A percentile compares a stretch with the other conserved stretches of the same genome.
Conservation (phyloP, 345 rosid genomes). For the Moricandia moricandioides region DNA sequence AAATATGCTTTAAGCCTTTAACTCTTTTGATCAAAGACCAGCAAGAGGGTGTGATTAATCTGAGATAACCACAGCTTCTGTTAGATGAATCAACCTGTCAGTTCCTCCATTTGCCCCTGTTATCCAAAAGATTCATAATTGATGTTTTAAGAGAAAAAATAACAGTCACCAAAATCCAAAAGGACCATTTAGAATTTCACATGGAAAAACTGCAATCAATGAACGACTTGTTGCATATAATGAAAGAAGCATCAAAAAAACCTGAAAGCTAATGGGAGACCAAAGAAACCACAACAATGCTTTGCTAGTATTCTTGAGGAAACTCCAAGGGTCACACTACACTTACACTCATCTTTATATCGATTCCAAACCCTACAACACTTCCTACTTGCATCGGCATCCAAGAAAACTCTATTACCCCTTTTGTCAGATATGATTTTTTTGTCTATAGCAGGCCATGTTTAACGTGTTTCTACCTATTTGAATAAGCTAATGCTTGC, state of each 20-base stretch:
- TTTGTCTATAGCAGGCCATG: not conserved
- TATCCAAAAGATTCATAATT: constrained; percentile 14
- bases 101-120: constrained; percentile 98
- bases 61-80: not conserved
- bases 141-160: not conserved
- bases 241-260: not conserved
- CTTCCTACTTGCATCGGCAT: not conserved
- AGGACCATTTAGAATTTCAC: not conserved
- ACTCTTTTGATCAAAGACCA: not conserved
- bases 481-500: not conserved
- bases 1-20: constrained; percentile 7
- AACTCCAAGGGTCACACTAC: not conserved
- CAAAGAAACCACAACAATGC: too few relatives aligned
- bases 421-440: not conserved
- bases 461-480: not conserved
- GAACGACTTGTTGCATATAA: not conserved
- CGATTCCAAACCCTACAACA: not conserved
- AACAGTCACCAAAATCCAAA: not conserved
- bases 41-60: not conserved
- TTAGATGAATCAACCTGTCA: constrained; percentile 54
- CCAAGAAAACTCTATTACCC: not conserved
- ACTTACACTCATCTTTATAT: not conserved
- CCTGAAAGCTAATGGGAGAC: not conserved
- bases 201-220: not conserved
- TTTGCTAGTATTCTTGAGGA: not conserved